These are phyloP conservation scores for Grigorovia humatica DNA, from an alignment of 805 yeast genomes.

Conservation along the genomic window DNA sequence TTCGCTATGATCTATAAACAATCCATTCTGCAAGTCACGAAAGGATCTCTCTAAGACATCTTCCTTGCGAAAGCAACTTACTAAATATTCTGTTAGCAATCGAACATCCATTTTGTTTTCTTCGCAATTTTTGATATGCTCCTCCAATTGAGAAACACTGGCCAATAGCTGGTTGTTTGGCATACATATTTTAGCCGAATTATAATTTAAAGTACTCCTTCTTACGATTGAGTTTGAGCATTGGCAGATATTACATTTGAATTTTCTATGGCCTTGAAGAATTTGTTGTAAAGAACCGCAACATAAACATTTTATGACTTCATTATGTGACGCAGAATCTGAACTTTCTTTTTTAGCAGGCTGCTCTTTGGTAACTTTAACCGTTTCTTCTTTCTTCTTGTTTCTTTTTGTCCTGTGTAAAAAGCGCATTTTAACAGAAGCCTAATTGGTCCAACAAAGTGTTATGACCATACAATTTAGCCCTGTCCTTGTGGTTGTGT, in stretches of 20 bases:
- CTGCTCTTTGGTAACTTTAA: background rate
- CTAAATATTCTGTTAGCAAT: constrained; percentile 42
- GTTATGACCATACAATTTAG: too few relatives aligned
- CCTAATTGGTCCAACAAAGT: too few relatives aligned
- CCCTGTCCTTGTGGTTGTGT: too few relatives aligned
- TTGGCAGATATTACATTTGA: constrained; percentile 54
- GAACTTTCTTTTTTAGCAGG: background rate
- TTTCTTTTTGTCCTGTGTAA: background rate
- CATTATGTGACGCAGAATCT: background rate
- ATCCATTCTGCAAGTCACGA: constrained; percentile 1
- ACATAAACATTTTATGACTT: constrained; percentile 31
- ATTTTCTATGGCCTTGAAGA: constrained; percentile 30
- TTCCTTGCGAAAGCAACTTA: constrained; percentile 38
- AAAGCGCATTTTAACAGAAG: background rate
- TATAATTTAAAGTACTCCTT: background rate
- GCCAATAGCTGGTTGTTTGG: background rate
- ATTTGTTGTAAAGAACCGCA: constrained; percentile 37
- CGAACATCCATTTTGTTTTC: constrained; percentile 17
- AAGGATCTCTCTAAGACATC: constrained; percentile 48
- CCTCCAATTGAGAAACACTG: constrained; percentile 4
- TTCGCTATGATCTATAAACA: constrained; percentile 37
- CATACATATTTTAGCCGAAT: background rate
- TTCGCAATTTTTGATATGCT: constrained; percentile 4
- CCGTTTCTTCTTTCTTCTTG: background rate
- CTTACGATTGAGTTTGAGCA: constrained; percentile 30